Base-by-base conservation (phyloP, 1,284 basidiomycete genomes). In the Cystobasidium pallidum region DNA sequence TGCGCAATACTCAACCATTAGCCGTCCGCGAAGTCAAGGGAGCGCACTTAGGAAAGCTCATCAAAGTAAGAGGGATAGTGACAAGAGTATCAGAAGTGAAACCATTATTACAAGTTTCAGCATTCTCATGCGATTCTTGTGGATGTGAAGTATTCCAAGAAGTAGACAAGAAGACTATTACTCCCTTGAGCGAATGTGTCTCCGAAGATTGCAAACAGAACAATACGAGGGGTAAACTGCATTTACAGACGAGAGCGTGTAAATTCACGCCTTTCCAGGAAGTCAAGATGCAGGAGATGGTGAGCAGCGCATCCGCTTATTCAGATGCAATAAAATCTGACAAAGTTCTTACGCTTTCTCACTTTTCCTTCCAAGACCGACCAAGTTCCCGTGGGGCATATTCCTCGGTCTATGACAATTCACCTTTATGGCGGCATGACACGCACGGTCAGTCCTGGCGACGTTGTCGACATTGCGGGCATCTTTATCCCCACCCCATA, bases 41-140 rank as follows among this genome's bases (percentile, higher is more conserved):
- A 26, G 80, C 83, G 17, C 89, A 94, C 77, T 86, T 99, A 26
- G 96, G 96, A 64, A 89, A 88, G 77, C 85, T 99, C 74, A 94
- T 99, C 80, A 97, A 93, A 24, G 91, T 96, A 74, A 91, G 95
- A 54, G 96, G 95, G 61, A 98, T 99, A 78, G 94, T 99, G 64
- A 99, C 94, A 21, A 92, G 96, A 70, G 94, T 99, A 2, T 96
- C 93, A 8, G 96, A 99, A 84, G 96, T 99, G 80, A 99, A 99
- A 80, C 96, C 96, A 10, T 88, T 97, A 39, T 86, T 99, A 15
- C 89, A 92, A 77, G 94, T 99, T 80, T 97, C 97, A 82, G 96
- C 95, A 34, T 99, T 98, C 82, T 96, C 96, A 0, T 99, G 96
- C 83, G 96, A 99, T 81, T 89, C 92, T 64, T 99, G 96, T 80